Evolutionary conservation across 2,329 filamentous ascomycete species (phyloP), one percentile per base, ranked within the genome.

Genomic region (Paracoccidioides lutzii): DNA sequence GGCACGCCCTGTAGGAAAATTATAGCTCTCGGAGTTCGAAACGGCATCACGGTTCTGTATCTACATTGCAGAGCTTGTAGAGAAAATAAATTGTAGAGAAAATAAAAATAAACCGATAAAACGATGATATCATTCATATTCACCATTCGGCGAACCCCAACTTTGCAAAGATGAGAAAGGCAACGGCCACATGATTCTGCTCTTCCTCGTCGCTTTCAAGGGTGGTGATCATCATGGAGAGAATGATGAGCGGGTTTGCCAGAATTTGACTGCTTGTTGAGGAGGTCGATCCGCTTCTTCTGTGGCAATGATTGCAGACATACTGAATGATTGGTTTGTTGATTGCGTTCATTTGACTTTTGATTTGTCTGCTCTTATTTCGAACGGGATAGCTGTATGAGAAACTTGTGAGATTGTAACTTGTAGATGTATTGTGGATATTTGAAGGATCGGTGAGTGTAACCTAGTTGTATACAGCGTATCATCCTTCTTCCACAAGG

Each of bases 151-250:
- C 66, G 58, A 69, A 78, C 3, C 75, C 74, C 49, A 72, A 61
- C 44, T 74, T 71, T 1, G 72, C 71, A 64, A 77, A 78, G 3
- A 77, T 70, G 15, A 75, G 69, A 57, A 78, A 78, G 0, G 75
- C 74, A 5, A 69, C 67, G 0, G 71, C 75, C 62, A 78, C 69
- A 40, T 76, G 69, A 9, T 75, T 64, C 35, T 67, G 59, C 61
- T 71, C 66, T 32, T 65, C 59, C 43, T 65, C 63, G 52, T 64
- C 65, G 55, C 69, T 65, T 22, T 57, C 58, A 51, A 68, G 67
- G 30, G 40, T 55, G 12, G 60, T 59, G 52, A 67, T 58, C 15
- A n/a, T 53, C 28, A 53, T 53, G 51, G 22, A 53, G 38, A 44
- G 33, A 3, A 15, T 38, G 48, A 15, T 40, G 28, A 28, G 48